Conservation (phyloP, 2,329 filamentous ascomycete genomes). For the Penicillium sp. region DNA sequence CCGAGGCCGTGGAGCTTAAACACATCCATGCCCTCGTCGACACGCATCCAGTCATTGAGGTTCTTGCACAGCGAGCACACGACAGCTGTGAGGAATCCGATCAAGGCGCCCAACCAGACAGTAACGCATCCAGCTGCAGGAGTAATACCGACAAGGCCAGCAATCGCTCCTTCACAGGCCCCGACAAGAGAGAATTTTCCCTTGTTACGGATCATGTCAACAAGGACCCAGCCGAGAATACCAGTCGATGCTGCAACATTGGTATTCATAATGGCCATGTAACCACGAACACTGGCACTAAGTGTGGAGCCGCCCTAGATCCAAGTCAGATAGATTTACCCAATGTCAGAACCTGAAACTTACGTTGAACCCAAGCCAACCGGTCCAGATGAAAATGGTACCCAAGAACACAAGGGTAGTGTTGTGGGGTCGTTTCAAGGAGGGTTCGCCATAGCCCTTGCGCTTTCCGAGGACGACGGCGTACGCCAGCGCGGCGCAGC, state of each 20-base stretch:
- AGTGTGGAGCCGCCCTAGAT: slow-evolving; percentile 57
- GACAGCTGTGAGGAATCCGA: slow-evolving; percentile 61
- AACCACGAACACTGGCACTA: slow-evolving; percentile 58
- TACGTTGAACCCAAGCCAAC: slow-evolving; percentile 64
- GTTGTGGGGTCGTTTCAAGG: slow-evolving; percentile 67
- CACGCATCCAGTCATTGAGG: slow-evolving; percentile 58
- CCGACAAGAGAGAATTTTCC: slow-evolving; percentile 62
- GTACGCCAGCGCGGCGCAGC: slow-evolving; percentile 73
- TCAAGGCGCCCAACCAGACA: slow-evolving; percentile 59
- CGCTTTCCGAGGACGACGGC: slow-evolving; percentile 75
- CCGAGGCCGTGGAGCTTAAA: slow-evolving; percentile 65
- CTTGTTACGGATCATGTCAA: slow-evolving; percentile 58
- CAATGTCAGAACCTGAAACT: slow-evolving; percentile 4
- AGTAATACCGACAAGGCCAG: slow-evolving; percentile 65
- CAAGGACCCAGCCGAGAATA: slow-evolving; percentile 59
- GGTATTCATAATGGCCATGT: slow-evolving; percentile 63
- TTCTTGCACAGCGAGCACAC: slow-evolving; percentile 57
- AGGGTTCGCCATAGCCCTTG: slow-evolving; percentile 57
- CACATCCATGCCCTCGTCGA: slow-evolving; percentile 64
- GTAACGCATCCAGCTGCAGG: slow-evolving; percentile 60
- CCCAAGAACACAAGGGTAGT: slow-evolving; percentile 75
- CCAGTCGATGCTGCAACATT: slow-evolving; percentile 61
- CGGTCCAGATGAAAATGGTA: slow-evolving; percentile 56
- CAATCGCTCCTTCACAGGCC: slow-evolving; percentile 62
- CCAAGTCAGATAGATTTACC: not conserved